A percentile compares a stretch with the other conserved stretches of the same genome.
These are phyloP conservation scores for Hansfordia pulvinata DNA, from an alignment of 2,329 filamentous ascomycete species.

Conservation along the genomic window DNA sequence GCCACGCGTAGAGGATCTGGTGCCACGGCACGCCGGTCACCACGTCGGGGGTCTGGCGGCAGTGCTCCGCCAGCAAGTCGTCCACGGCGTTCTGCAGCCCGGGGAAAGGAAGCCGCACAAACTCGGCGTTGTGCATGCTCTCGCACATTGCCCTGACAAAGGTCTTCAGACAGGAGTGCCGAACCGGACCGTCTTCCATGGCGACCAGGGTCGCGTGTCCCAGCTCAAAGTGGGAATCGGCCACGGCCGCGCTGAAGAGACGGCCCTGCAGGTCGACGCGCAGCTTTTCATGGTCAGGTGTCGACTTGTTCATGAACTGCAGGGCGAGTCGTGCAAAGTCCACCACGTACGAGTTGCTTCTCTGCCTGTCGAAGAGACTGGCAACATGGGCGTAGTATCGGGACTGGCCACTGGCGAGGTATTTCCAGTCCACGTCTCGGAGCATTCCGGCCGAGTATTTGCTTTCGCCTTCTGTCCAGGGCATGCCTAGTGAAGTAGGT, in stretches of 20 bases:
- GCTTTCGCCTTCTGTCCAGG: slow-evolving; percentile 27
- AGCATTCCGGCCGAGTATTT: slow-evolving; percentile 54
- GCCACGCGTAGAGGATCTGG: slow-evolving; percentile 83
- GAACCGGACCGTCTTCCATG: slow-evolving; percentile 59
- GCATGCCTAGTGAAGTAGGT: slow-evolving; percentile 24
- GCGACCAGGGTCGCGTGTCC: slow-evolving; percentile 69
- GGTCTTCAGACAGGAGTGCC: slow-evolving; percentile 55
- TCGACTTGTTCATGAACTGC: slow-evolving; percentile 36
- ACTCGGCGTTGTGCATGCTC: slow-evolving; percentile 47
- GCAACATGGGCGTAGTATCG: slow-evolving; percentile 82
- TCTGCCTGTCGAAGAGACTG: slow-evolving; percentile 64
- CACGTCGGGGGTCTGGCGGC: slow-evolving; percentile 54
- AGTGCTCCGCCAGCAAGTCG: slow-evolving; percentile 58
- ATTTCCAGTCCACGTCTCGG: slow-evolving; percentile 58
- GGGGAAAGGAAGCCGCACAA: slow-evolving; percentile 68
- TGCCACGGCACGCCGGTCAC: slow-evolving; percentile 59
- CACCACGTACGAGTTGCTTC: slow-evolving; percentile 66
- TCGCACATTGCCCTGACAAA: slow-evolving; percentile 60
- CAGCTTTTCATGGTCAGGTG: slow-evolving; percentile 23
- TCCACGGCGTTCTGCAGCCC: slow-evolving; percentile 70
- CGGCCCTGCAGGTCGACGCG: slow-evolving; percentile 66
- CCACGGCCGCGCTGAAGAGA: slow-evolving; percentile 70
- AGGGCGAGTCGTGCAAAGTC: slow-evolving; percentile 71
- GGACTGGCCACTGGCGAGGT: slow-evolving; percentile 58
- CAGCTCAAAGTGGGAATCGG: slow-evolving; percentile 66